Evolutionary conservation across 257 asterid species (phyloP).

Genomic region (Misopates orontium): DNA sequence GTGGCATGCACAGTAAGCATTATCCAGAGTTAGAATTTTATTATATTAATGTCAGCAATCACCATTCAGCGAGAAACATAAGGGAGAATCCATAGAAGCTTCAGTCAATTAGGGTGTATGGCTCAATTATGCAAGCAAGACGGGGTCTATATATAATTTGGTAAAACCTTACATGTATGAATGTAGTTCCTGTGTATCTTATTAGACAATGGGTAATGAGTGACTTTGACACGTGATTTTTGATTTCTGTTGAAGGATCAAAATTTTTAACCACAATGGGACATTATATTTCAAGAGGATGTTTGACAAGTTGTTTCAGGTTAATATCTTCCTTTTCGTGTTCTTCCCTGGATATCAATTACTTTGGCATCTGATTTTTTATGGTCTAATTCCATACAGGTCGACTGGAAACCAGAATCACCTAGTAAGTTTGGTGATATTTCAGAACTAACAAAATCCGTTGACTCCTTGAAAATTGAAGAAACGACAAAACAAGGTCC

Average conservation of each 20-base stretch:
- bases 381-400: constrained; percentile 47
- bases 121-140: background rate
- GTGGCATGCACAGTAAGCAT: background rate
- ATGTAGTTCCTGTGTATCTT: background rate
- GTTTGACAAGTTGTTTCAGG: constrained; percentile 91
- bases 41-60: background rate
- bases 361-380: constrained; percentile 28
- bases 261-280: constrained; percentile 86
- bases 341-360: constrained; percentile 20
- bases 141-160: background rate
- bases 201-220: background rate
- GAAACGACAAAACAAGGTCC: constrained; percentile 65
- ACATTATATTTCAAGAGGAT: constrained; percentile 80
- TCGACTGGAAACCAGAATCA: constrained; percentile 90
- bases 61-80: background rate
- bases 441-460: constrained; percentile 58
- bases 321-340: constrained; percentile 34
- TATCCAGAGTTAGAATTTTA: background rate
- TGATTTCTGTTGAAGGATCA: constrained; percentile 57
- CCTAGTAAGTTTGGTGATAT: constrained; percentile 69
- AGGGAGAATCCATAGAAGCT: background rate
- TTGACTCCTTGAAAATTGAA: constrained; percentile 64
- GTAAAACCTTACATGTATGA: background rate
- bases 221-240: background rate
- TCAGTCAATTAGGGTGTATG: background rate